Percentiles rank a stretch among this genome's conserved stretches.
These are phyloP conservation scores for Taphrina confusa DNA, from an alignment of 1,139 yeast genomes.

Conservation along the genomic window DNA sequence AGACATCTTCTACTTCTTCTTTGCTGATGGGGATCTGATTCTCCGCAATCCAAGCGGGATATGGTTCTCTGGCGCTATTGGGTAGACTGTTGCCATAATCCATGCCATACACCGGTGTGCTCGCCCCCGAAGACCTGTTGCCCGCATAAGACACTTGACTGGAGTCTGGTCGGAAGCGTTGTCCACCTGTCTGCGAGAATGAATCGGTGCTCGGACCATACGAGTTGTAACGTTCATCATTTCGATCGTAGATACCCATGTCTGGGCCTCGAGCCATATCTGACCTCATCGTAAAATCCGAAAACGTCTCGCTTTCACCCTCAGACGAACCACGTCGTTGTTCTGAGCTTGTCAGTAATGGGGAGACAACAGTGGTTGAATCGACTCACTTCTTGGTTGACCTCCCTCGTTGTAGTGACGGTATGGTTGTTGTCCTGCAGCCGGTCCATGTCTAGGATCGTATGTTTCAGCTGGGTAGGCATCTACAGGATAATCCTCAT, in stretches of 20 bases:
- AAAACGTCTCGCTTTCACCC: slow-evolving; percentile 50
- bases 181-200: slow-evolving; percentile 44
- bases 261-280: slow-evolving; percentile 49
- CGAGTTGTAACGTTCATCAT: slow-evolving; percentile 43
- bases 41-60: slow-evolving; percentile 95
- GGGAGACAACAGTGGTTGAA: background rate
- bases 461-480: slow-evolving; percentile 47
- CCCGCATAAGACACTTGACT: slow-evolving; percentile 62
- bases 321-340: slow-evolving; percentile 46
- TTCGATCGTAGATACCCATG: slow-evolving; percentile 49
- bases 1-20: slow-evolving; percentile 89
- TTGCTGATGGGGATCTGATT: slow-evolving; percentile 79
- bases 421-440: slow-evolving; percentile 41
- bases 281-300: slow-evolving; percentile 52
- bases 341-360: slow-evolving; percentile 38
- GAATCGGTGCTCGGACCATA: slow-evolving; percentile 45
- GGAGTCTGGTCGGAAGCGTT: slow-evolving; percentile 44
- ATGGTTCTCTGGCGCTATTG: slow-evolving; percentile 64
- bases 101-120: slow-evolving; percentile 92
- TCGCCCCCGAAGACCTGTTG: slow-evolving; percentile 88
- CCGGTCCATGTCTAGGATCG: slow-evolving; percentile 40
- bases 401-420: slow-evolving; percentile 39
- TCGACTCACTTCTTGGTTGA: slow-evolving; percentile 37
- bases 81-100: slow-evolving; percentile 63
- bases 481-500: slow-evolving; percentile 44